phyloP scores from a whole-genome alignment of 768 basidiomycete species.

The Boletus reticulatus region DNA sequence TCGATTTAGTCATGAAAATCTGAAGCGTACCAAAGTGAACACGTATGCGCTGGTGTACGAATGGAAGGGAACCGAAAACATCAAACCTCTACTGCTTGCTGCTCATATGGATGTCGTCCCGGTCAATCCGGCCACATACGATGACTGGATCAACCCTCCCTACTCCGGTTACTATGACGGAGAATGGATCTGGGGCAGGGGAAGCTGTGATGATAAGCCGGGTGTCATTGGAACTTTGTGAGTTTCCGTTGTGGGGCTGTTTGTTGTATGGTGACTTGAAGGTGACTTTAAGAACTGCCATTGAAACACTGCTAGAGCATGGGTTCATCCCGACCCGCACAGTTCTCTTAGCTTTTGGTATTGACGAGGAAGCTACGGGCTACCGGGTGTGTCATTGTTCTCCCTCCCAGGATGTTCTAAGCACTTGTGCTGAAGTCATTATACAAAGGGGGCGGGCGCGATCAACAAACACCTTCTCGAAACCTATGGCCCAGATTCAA shows the following conservation, averaged over 20 bases:
- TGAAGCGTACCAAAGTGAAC: slow-evolving; percentile 55
- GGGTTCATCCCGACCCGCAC: slow-evolving; percentile 31
- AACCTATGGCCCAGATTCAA: slow-evolving; percentile 45
- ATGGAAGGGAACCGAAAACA: slow-evolving; percentile 53
- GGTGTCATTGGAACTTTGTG: slow-evolving; percentile 35
- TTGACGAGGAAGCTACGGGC: slow-evolving; percentile 46
- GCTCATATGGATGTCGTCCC: slow-evolving; percentile 55
- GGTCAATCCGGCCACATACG: slow-evolving; percentile 42
- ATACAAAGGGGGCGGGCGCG: slow-evolving; percentile 39
- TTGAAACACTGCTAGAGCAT: slow-evolving; percentile 27
- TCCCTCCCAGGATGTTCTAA: no score
- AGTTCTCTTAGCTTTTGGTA: slow-evolving; percentile 38
- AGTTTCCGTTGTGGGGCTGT: background rate
- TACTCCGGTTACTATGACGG: slow-evolving; percentile 48
- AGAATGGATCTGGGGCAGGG: slow-evolving; percentile 48
- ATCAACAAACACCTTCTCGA: slow-evolving; percentile 41
- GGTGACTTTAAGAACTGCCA: slow-evolving; percentile 17
- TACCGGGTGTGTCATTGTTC: slow-evolving; percentile 28
- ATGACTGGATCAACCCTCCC: slow-evolving; percentile 48
- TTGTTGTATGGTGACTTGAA: no score
- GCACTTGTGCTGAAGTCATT: background rate
- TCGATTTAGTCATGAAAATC: slow-evolving; percentile 40
- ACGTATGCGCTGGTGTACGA: slow-evolving; percentile 61
- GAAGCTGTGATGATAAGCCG: slow-evolving; percentile 45
- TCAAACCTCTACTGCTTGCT: slow-evolving; percentile 55